Percentiles rank a stretch among this genome's conserved stretches.
These are phyloP conservation scores for Magnaporthiopsis rhizophila DNA, from an alignment of 2,329 filamentous ascomycete species.

Conservation along the genomic window DNA sequence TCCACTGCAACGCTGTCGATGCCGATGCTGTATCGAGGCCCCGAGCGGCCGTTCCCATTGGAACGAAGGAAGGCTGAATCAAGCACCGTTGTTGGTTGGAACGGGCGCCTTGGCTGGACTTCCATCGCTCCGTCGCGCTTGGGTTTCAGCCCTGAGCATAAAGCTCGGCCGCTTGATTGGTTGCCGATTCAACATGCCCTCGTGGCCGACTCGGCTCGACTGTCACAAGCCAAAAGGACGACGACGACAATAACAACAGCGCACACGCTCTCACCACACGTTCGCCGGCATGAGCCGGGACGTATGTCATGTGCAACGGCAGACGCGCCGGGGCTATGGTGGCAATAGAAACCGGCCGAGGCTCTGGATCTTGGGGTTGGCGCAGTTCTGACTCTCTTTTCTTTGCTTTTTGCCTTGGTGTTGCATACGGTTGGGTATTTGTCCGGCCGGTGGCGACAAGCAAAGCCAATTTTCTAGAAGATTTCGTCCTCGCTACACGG, in stretches of 20 bases:
- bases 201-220: neutral
- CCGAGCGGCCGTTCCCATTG: neutral
- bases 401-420: too few relatives aligned
- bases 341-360: neutral
- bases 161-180: neutral
- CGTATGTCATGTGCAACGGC: neutral
- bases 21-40: neutral
- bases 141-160: neutral
- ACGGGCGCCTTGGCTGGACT: neutral
- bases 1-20: neutral
- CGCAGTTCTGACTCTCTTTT: neutral
- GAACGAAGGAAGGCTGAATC: neutral
- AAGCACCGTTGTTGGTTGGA: neutral
- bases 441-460: too few relatives aligned
- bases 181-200: neutral
- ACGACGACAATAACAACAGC: neutral
- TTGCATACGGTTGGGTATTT: too few relatives aligned
- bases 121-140: neutral
- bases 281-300: neutral
- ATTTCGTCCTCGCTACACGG: neutral
- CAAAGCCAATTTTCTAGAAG: neutral
- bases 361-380: neutral
- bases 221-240: neutral
- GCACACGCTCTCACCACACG: neutral
- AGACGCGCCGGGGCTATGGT: neutral